Conservation (phyloP, 306 rosid species). For the Parietaria judaica region DNA sequence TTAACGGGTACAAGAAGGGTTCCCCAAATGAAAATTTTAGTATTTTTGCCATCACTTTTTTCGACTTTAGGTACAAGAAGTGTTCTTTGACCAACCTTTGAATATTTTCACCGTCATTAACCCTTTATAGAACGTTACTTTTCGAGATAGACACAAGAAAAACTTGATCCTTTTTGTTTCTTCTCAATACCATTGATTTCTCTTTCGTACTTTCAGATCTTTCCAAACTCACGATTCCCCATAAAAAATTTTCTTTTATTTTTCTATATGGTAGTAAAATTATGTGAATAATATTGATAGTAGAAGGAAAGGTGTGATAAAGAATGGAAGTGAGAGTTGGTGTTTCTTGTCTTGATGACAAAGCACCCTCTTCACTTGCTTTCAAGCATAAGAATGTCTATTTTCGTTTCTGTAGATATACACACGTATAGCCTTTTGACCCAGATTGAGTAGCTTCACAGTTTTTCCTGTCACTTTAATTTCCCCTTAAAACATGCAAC, state of each 20-base stretch:
- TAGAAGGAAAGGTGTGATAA: slow-evolving; percentile 24
- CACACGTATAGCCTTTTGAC: slow-evolving; percentile 15
- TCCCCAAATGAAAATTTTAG: too few relatives aligned
- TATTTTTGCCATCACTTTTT: too few relatives aligned
- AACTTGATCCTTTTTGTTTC: background rate
- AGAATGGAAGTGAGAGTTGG: slow-evolving; percentile 46
- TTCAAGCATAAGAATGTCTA: slow-evolving; percentile 33
- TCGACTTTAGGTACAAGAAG: too few relatives aligned
- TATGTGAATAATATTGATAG: slow-evolving; percentile 13
- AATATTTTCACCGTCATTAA: too few relatives aligned
- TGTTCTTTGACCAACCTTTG: too few relatives aligned
- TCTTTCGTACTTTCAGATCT: slow-evolving; percentile 13
- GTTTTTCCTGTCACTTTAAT: slow-evolving; percentile 37
- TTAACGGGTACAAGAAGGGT: too few relatives aligned
- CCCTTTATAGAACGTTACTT: too few relatives aligned
- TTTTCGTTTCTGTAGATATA: slow-evolving; percentile 27
- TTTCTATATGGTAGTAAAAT: too few relatives aligned
- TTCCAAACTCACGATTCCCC: slow-evolving; percentile 22
- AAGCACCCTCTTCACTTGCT: slow-evolving; percentile 68
- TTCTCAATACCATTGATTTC: slow-evolving; percentile 19
- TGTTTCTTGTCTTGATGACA: slow-evolving; percentile 80
- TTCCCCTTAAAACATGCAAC: slow-evolving; percentile 7
- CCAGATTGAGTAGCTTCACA: slow-evolving; percentile 68
- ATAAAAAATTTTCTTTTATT: background rate
- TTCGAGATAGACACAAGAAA: slow-evolving; percentile 8